Base-by-base conservation (phyloP, 495 filamentous ascomycete genomes). In the Penicillium canariense region DNA sequence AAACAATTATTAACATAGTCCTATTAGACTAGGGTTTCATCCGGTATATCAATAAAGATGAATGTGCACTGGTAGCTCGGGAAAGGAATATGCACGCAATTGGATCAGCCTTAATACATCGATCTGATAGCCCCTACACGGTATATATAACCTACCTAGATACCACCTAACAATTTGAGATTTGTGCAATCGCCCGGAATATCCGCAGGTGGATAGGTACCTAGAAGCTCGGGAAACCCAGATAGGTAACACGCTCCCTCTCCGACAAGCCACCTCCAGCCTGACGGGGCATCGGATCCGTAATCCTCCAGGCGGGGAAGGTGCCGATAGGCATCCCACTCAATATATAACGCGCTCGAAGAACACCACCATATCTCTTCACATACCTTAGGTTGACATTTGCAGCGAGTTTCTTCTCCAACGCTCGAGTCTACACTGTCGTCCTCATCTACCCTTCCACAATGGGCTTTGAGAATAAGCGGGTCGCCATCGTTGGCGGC, bases 401-500 rank as follows among this genome's bases (percentile, higher is more conserved):
- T 14, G 17, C 22, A n/a, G 14, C 23, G 12, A 6, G 7, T 5
- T 31, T 42, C 28, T 12, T 35, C 25, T 17, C 43, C 7, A 2
- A 9, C 25, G 9, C 17, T 17, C 25, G 6, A 6, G 1, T 35
- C 10, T 4, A 28, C 18, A 34, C 20, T 10, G 6, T 12, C 8
- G 11, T 31, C 4, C 7, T 12, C 30, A 34, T 15, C 25, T 20
- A 32, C 47, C 23, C 34, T 43, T 20, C 26, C 50, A 60, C 17
- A 30, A 68, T 70, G 67, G 67, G 67, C 10, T 70, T 70, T 43
- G 55, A 63, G 56, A 30, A 70, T 46, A 66, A 66, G n/a, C 60
- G 60, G 27, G 48, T 84, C 38, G 82, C 79, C 55, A 78, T 85
- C 50, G 63, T 84, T 34, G 82, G 82, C 47, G 81, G 72, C n/a